Base-by-base conservation (phyloP, 495 filamentous ascomycete genomes). In the Penicillium soppii region DNA sequence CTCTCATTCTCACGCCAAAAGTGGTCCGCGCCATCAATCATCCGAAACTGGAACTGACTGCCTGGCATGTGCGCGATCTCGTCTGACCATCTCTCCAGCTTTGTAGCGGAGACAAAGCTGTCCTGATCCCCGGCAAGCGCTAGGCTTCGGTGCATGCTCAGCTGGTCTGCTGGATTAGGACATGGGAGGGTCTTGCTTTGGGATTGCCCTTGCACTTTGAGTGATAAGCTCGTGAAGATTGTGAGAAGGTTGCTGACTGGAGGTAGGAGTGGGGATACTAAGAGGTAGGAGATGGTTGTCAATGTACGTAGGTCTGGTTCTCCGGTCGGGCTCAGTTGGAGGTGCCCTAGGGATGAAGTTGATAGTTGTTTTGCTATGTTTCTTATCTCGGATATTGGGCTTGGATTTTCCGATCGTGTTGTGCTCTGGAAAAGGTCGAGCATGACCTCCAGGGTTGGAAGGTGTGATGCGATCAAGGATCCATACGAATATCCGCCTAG, bases 401-500 rank as follows among this genome's bases (percentile, higher is more conserved):
- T 23, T 35, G 36, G 22, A 23, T 25, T 17, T 10, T 32, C 32
- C 7, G 32, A 16, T 13, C 21, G 16, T 12, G 3, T 13, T 5
- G 26, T 5, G n/a, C n/a, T 7, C 26, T 47, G 59, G 54, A 96
- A 89, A 4, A 79, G 66, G 0, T 76, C 55, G 3, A 88, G 54
- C 35, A 95, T 80, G 1, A 74, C 68, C 12, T 74, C 63, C 20
- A 86, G 67, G 9, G 75, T 62, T 2, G 91, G 91, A 5, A 92
- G 81, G 54, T 84, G 82, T 4, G 79, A 82, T 9, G 89, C 82
- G 35, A 97, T 82, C 52, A 96, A 74, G 5, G 90, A 86, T 29
- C 94, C 94, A 62, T 96, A 97, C 0, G 92, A 97, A 66, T 97
- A 97, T 33, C 94, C 94, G 2, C 79, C 87, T 4, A 95, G 63